Evolutionary conservation across 225 moss, liverwort and hornwort genomes (phyloP).

Genomic region (Bryum argenteum): DNA sequence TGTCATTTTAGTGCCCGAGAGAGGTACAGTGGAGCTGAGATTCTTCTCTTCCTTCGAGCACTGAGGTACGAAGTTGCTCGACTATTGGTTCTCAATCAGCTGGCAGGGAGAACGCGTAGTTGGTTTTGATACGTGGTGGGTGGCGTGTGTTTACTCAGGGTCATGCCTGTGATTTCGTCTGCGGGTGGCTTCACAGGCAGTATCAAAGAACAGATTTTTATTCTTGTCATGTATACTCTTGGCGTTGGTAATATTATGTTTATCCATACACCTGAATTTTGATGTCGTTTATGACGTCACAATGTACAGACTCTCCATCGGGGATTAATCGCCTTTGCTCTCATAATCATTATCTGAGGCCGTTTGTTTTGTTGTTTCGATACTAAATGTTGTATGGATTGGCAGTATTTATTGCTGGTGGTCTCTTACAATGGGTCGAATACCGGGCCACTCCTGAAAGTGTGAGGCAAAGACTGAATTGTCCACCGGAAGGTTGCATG

Average conservation of each 20-base stretch:
- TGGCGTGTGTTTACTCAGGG: constrained; percentile 41
- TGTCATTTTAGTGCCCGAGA: constrained; percentile 40
- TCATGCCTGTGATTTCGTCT: constrained; percentile 59
- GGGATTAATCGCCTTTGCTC: constrained; percentile 9
- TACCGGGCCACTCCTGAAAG: constrained; percentile 52
- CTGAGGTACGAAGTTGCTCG: constrained; percentile 47
- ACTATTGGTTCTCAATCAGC: constrained; percentile 9
- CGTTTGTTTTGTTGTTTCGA: neutral
- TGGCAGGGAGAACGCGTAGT: constrained; percentile 4
- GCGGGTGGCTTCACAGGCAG: constrained; percentile 58
- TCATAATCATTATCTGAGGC: neutral
- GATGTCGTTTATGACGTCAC: constrained; percentile 5
- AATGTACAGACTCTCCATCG: neutral
- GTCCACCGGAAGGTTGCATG: constrained; percentile 77
- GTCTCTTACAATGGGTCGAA: constrained; percentile 91
- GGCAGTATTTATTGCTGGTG: constrained; percentile 87
- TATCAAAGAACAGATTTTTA: constrained; percentile 58
- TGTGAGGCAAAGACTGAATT: constrained; percentile 48
- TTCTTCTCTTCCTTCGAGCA: constrained; percentile 83
- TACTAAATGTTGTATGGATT: constrained; percentile 18
- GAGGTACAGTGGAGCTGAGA: constrained; percentile 78
- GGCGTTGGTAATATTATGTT: constrained; percentile 52
- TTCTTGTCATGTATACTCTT: constrained; percentile 59
- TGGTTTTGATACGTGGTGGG: constrained; percentile 23
- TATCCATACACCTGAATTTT: neutral